phyloP scores from a whole-genome alignment of 192 early-diverging fungal genomes.

The Umbelopsis ramanniana region DNA sequence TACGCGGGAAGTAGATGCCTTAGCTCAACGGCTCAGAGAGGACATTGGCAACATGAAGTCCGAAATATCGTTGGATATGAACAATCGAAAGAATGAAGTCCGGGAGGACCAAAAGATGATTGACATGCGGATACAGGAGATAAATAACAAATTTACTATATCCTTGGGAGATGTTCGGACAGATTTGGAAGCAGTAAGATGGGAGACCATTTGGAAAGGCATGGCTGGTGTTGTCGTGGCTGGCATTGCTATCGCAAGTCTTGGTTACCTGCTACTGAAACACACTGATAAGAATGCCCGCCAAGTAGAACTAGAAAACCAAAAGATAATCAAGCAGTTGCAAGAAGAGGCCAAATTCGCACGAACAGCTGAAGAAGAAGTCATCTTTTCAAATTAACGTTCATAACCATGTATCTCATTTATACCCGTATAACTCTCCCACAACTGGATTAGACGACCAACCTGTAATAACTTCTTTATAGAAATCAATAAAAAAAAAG shows the following conservation, averaged over 20 bases:
- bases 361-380: constrained; percentile 40
- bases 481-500: too few species aligned
- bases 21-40: constrained; percentile 78
- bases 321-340: constrained; percentile 32
- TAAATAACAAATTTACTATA: constrained; percentile 87
- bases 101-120: constrained; percentile 77
- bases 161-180: constrained; percentile 83
- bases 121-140: constrained; percentile 79
- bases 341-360: constrained; percentile 38
- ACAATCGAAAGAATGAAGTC: constrained; percentile 85
- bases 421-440: not conserved
- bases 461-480: constrained; percentile 4
- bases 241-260: constrained; percentile 34
- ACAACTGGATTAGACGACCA: not conserved
- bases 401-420: not conserved
- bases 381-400: constrained; percentile 32
- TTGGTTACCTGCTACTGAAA: constrained; percentile 39
- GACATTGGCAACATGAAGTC: constrained; percentile 76
- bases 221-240: constrained; percentile 46
- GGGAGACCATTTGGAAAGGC: constrained; percentile 81
- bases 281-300: constrained; percentile 28
- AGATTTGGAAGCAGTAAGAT: constrained; percentile 85
- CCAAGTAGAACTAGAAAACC: constrained; percentile 23
- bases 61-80: constrained; percentile 91
- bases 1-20: constrained; percentile 76